Evolutionary conservation across 495 filamentous ascomycete species (phyloP), one percentile per base, ranked within the genome.

Genomic region (Daldinia childiae): DNA sequence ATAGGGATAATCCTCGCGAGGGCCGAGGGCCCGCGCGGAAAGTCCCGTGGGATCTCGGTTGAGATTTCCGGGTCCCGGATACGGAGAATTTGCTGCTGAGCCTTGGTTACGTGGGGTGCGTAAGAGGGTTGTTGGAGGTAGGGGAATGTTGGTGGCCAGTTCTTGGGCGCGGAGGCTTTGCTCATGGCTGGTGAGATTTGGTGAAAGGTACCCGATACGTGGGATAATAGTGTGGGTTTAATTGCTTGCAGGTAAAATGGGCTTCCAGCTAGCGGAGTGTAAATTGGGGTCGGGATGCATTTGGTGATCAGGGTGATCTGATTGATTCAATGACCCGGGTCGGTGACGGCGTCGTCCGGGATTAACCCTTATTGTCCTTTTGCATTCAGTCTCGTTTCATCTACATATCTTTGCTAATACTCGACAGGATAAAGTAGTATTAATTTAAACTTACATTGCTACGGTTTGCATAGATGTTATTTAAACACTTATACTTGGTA

Each of bases 1-100:
- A 93, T 91, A 11, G 79, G 79, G 0, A 73, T 74, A 68, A 93
- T 91, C 55, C 76, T 82, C 29, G 89, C 84, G 7, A 81, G 72
- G 3, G 83, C 39, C 54, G 80, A 84, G 4, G 88, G 86, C 0
- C 79, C 81, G 24, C 73, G 68, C 3, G 80, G 66, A 19, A 82
- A 74, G 71, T 78, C 71, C 8, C 77, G 63, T 0, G 82, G 80
- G 51, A 82, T 74, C 50, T 72, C 72, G n/a, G 75, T 70, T 73
- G 39, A 64, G 71, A 5, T 65, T 70, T 36, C 57, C 68, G 29
- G 83, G 74, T 55, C 74, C 73, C 21, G 77, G 76, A 27, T 48
- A 11, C 79, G 78, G 64, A 84, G 71, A 64, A 77, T 41, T 27
- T 77, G 30, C 24, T 77, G 75, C 38, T 87, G 81, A 9, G 64